These are phyloP conservation scores for Oryza longistaminata DNA, from an alignment of 176 grass and related monocot species.

Conservation along the genomic window DNA sequence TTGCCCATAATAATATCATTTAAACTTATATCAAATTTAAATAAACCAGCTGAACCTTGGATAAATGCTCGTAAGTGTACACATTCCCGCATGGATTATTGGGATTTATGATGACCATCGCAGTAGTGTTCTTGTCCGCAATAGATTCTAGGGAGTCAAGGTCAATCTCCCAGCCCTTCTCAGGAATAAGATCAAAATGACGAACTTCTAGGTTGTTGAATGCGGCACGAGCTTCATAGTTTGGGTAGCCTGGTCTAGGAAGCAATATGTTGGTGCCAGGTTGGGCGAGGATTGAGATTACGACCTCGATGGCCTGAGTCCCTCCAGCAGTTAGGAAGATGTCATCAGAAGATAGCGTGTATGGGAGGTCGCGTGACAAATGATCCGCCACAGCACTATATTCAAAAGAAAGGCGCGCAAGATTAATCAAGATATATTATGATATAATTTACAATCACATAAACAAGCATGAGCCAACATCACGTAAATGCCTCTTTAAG, in stretches of 20 bases:
- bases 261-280: constrained; percentile 63
- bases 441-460: not conserved
- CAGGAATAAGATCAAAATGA: constrained; percentile 50
- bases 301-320: constrained; percentile 62
- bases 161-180: constrained; percentile 62
- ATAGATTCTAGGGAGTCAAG: constrained; percentile 44
- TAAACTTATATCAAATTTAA: not conserved
- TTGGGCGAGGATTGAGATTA: constrained; percentile 38
- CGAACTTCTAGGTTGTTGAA: constrained; percentile 44
- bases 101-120: constrained; percentile 61
- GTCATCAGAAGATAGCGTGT: constrained; percentile 41
- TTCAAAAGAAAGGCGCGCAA: not conserved
- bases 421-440: not conserved
- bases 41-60: constrained; percentile 12
- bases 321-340: constrained; percentile 66
- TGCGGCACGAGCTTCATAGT: constrained; percentile 37
- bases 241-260: constrained; percentile 51
- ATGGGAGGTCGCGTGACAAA: constrained; percentile 49
- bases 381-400: constrained; percentile 49
- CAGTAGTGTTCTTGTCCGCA: constrained; percentile 60
- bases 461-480: too few relatives aligned
- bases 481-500: too few relatives aligned
- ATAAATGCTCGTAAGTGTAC: constrained; percentile 50
- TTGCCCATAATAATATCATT: not conserved
- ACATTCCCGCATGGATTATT: constrained; percentile 69